phyloP scores from a whole-genome alignment of 768 basidiomycete genomes.

The Suillus fuscotomentosus region DNA sequence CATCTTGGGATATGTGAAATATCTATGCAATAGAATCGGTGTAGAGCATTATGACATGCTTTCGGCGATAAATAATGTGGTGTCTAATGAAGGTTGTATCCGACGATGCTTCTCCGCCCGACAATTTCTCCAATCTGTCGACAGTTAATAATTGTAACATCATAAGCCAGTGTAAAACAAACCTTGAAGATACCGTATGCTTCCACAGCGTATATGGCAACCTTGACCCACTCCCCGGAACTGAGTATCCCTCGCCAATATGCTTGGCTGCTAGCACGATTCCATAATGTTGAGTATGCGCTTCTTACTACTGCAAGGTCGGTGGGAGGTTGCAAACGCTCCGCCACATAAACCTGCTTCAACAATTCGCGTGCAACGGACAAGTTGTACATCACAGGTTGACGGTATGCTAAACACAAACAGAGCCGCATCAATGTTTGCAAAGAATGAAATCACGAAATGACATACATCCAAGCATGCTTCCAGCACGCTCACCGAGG shows the following conservation, averaged over 20 bases:
- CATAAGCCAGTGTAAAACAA: constrained; percentile 15
- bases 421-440: background rate
- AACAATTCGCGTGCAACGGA: constrained; percentile 71
- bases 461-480: constrained; percentile 53
- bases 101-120: constrained; percentile 75
- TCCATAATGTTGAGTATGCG: constrained; percentile 66
- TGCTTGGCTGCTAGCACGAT: constrained; percentile 51
- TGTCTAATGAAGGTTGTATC: constrained; percentile 66
- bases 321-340: constrained; percentile 62
- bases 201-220: constrained; percentile 78
- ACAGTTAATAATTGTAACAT: constrained; percentile 1
- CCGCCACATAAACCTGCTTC: constrained; percentile 72
- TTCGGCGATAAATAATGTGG: background rate
- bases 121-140: constrained; percentile 83
- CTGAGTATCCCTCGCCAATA: constrained; percentile 62
- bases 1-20: background rate
- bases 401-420: constrained; percentile 56
- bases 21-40: constrained; percentile 1
- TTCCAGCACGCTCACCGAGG: constrained; percentile 52
- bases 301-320: constrained; percentile 49
- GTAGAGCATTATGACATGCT: background rate
- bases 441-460: background rate
- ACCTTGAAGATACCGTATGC: constrained; percentile 92
- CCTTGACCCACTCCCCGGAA: constrained; percentile 64
- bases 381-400: constrained; percentile 78